Base-by-base conservation (phyloP, 345 rosid genomes). In the Sisymbrium altissimum region DNA sequence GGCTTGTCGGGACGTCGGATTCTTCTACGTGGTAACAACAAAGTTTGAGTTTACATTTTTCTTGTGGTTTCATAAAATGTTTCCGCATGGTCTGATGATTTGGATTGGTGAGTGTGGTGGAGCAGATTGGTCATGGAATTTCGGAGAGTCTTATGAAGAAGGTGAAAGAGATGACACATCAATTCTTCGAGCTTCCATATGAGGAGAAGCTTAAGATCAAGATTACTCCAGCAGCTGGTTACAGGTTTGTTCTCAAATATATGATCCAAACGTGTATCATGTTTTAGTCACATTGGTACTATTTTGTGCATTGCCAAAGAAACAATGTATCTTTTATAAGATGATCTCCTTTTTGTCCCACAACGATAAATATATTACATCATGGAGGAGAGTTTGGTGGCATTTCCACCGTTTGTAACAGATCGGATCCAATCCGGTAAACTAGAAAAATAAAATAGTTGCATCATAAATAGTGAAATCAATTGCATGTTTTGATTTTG, bases 1-100 rank as follows among this genome's bases (percentile, higher is more conserved):
- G 74, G 98, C 95, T 60, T 92, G 98, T 62, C 73, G 88, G 17
- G 88, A 87, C 19, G 85, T 92, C 58, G 96, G 96, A 14, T 88
- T 92, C 80, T 92, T 92, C 81, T 85, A 92, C 62, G 98, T 88
- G 88, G 96, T 89, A 84, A 44, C 23, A 45, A 45, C 6, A 30
- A 43, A 33, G 1, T 14, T 64, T 40, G 25, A 27, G 33, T 55
- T 54, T 33, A n/a, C 2, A 12, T 56, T 7, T 35, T 48, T n/a
- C n/a, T 55, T 14, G 21, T 12, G 58, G 43, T 6, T 53, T 12
- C 54, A 10, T 15, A 35, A 38, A 46, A 1, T 9, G 23, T 38
- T 61, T 32, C n/a, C n/a, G n/a, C n/a, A n/a, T 18, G 40, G 7
- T 32, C 29, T 62, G 21, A 19, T 64, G 15, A 54, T 36, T 44